Base-by-base conservation (phyloP, 2,329 filamentous ascomycete genomes). In the Fusarium sp. region DNA sequence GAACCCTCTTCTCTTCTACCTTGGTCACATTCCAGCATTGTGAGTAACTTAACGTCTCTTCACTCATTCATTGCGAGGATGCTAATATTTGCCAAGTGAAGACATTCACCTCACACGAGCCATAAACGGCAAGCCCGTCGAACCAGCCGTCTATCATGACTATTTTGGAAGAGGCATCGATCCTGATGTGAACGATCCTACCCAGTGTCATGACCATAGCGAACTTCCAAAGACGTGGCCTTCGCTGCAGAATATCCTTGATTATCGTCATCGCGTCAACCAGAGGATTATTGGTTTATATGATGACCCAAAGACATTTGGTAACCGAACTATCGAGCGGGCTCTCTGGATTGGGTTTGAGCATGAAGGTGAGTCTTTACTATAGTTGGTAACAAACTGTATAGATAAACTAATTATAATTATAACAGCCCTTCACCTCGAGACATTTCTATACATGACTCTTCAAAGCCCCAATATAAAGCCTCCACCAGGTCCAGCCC, bases 181-280 rank as follows among this genome's bases (percentile, higher is more conserved):
- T 34, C 46, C 46, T 34, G 40, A 52, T 40, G 49, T 52, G 32
- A 52, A 52, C 12, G 49, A 52, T 5, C 49, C 49, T 27, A 52
- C 49, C 5, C 49, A 52, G 11, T 52, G 49, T 16, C 49, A 52
- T 52, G 49, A 52, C 30, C 49, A 52, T 11, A 52, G 49, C 16
- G 49, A 52, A 52, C 49, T 52, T 40, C 49, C 49, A 40, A 52
- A 40, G 22, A 52, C 49, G 12, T 52, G 49, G 49, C 49, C 49
- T 25, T 52, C 49, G 3, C 32, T 52, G 10, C 32, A 52, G 12
- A 8, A 52, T 4, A 52, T 52, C 12, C 49, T 52, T 11, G 49
- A 40, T 25, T 52, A 52, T 25, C 49, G 32, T 25, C 15, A 52
- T 1, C 20, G 32, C 4, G 32, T 40, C 32, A 52, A 52, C 11